phyloP scores from a whole-genome alignment of 495 filamentous ascomycete genomes.

The Xylaria castorea region DNA sequence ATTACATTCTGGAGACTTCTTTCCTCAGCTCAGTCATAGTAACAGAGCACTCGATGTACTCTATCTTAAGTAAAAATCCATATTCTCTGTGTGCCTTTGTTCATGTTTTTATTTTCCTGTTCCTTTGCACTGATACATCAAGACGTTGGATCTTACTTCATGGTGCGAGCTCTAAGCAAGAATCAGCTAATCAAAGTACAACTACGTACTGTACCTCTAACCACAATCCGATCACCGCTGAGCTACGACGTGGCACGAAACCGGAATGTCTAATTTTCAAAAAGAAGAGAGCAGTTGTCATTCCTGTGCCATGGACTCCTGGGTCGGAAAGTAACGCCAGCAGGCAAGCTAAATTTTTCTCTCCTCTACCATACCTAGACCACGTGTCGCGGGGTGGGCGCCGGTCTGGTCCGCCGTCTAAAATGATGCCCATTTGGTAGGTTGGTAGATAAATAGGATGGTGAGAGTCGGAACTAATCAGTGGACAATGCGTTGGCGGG shows the following conservation, averaged over 20 bases:
- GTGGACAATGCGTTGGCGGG: conserved; percentile 6
- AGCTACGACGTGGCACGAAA: not conserved
- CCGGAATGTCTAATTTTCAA: not conserved
- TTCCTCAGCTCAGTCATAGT: conserved; percentile 23
- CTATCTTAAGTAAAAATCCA: not conserved
- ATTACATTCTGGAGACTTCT: conserved; percentile 7
- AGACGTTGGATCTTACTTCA: not conserved
- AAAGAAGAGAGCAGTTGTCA: not conserved
- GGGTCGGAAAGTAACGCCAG: conserved; percentile 6
- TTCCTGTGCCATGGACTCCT: not conserved
- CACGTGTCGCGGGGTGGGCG: conserved; percentile 19
- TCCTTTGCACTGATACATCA: not conserved
- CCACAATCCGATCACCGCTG: not conserved
- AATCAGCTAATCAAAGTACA: not conserved
- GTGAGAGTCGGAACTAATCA: not conserved
- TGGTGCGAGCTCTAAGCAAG: not conserved
- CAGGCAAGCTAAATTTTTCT: not conserved
- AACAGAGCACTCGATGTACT: conserved; percentile 15
- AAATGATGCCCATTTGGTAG: not conserved
- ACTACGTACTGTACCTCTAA: not conserved
- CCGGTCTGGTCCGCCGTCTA: not conserved
- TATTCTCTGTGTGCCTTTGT: not conserved
- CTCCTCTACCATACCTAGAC: not conserved
- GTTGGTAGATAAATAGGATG: not conserved
- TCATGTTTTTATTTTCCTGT: not conserved